These are phyloP conservation scores for Parafenestella ontariensis DNA, from an alignment of 2,329 filamentous ascomycete genomes.

Conservation along the genomic window DNA sequence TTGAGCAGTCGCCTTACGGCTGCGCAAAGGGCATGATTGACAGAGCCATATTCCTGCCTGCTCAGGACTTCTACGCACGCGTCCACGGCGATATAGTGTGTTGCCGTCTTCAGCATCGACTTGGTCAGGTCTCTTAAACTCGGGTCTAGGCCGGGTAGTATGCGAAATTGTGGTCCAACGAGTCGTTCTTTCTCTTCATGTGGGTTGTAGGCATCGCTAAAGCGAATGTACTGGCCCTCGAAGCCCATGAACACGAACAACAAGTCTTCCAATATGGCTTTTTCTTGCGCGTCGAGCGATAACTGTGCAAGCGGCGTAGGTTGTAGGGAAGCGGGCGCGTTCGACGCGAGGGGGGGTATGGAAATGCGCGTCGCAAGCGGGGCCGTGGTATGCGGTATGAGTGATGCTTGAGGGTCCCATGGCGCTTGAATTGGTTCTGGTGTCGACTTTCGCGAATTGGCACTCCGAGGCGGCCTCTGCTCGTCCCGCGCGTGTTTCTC, in stretches of 20 bases:
- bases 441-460: conserved; percentile 27
- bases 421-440: conserved; percentile 44
- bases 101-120: conserved; percentile 93
- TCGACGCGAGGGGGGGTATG: conserved; percentile 66
- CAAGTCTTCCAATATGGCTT: conserved; percentile 85
- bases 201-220: conserved; percentile 81
- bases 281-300: conserved; percentile 82
- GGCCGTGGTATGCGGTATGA: conserved; percentile 72
- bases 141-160: conserved; percentile 84
- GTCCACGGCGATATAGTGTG: conserved; percentile 89
- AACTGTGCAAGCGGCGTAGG: conserved; percentile 73
- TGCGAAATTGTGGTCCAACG: conserved; percentile 79
- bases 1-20: conserved; percentile 89
- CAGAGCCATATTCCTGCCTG: conserved; percentile 87
- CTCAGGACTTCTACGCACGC: conserved; percentile 95
- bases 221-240: conserved; percentile 96
- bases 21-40: conserved; percentile 96
- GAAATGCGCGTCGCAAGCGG: conserved; percentile 76
- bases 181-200: conserved; percentile 85
- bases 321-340: conserved; percentile 72
- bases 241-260: conserved; percentile 98
- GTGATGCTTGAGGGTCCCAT: conserved; percentile 82
- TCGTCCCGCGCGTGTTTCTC: conserved; percentile 40
- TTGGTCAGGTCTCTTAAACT: conserved; percentile 86
- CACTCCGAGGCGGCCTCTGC: conserved; percentile 31